Percentiles rank a stretch among this genome's conserved stretches.
Conservation (phyloP, 2,329 filamentous ascomycete species). For the Xylaria sp. region DNA sequence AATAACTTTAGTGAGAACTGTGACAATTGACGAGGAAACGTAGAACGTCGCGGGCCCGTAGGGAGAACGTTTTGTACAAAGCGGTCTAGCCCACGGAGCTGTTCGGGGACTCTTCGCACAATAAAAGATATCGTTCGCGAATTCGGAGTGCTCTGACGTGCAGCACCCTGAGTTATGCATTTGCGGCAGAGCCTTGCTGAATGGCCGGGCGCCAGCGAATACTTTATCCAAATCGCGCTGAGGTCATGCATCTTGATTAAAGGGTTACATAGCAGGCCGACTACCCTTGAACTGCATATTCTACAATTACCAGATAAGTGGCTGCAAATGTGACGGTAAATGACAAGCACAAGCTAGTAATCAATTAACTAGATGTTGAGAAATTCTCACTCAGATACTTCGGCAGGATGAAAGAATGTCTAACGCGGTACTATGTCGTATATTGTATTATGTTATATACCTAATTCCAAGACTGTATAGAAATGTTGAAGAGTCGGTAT, state of each 20-base stretch:
- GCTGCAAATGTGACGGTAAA: neutral
- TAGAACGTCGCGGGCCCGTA: no score
- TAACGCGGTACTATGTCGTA: neutral
- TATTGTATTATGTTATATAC: no score
- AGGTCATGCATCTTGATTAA: constrained; percentile 13
- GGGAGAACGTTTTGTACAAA: no score
- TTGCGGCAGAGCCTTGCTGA: neutral
- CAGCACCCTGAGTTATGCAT: neutral
- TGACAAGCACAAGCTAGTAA: neutral
- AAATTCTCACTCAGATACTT: neutral
- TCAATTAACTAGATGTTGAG: neutral
- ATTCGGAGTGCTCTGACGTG: neutral
- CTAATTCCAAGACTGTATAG: no score
- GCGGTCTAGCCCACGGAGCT: neutral
- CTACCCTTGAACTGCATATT: neutral
- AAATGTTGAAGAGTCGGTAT: no score
- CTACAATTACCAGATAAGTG: neutral
- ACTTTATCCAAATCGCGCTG: neutral
- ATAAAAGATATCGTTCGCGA: neutral
- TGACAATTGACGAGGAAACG: no score
- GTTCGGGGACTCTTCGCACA: neutral
- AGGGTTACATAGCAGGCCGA: constrained; percentile 5
- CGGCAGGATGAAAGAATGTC: neutral
- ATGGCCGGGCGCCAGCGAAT: neutral
- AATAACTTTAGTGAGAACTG: no score